Evolutionary conservation across 805 yeast genomes (phyloP), one percentile per base, ranked within the genome.

Genomic region (Wickerhamia fluorescens): DNA sequence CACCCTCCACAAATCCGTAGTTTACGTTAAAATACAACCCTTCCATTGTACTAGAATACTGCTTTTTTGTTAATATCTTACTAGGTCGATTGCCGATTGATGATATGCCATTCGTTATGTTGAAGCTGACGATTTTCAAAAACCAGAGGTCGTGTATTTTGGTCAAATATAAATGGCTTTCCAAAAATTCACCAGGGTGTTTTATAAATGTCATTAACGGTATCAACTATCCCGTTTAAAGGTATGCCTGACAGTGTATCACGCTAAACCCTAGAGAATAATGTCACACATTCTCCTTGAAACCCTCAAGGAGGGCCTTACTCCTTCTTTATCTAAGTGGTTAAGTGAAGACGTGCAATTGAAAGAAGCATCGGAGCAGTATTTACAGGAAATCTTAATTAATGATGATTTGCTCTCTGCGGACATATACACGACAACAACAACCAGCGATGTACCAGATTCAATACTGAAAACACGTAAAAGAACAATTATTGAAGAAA

Each of bases 11-110:
- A 61, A 71, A 92, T 14, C 99, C 99, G 54, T 71, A 53, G 53
- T 89, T 88, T 38, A 87, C 69, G 63, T 92, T 92, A 65, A 92
- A 92, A 58, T 69, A 86, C 28, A 89, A 70, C 16, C 96, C 96
- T 56, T 92, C 97, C 98, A 89, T 89, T 30, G 19, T 23, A 19
- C 14, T 16, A 14, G 32, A 25, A 15, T 21, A n/a, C n/a, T n/a
- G n/a, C n/a, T n/a, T n/a, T n/a, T n/a, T n/a, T n/a, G n/a, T n/a
- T n/a, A n/a, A n/a, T n/a, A n/a, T n/a, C n/a, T n/a, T n/a, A n/a
- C n/a, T n/a, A n/a, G n/a, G n/a, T n/a, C n/a, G n/a, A n/a, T n/a
- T n/a, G n/a, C n/a, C n/a, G n/a, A n/a, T n/a, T n/a, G n/a, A n/a
- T n/a, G n/a, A n/a, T n/a, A n/a, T n/a, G n/a, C n/a, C n/a, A n/a